These are phyloP conservation scores for Coemansia sp. DNA, from an alignment of 192 early-diverging fungal genomes.

Conservation along the genomic window DNA sequence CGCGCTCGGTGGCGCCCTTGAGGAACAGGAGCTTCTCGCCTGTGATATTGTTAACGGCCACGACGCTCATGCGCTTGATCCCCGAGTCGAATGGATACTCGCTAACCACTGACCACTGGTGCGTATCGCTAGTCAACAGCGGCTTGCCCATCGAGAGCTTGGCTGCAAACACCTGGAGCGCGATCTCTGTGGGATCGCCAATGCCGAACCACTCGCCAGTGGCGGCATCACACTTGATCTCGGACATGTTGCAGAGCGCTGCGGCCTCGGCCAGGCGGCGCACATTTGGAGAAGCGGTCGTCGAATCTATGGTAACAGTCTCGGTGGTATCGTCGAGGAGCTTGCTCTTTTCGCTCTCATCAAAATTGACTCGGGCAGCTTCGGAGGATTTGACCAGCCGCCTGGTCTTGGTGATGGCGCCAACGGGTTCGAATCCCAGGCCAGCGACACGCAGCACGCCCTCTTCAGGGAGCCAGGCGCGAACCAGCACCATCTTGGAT, in stretches of 20 bases:
- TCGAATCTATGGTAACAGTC: constrained; percentile 31
- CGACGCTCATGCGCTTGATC: constrained; percentile 90
- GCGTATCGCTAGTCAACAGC: constrained; percentile 47
- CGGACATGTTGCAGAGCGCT: constrained; percentile 84
- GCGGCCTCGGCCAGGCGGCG: constrained; percentile 58
- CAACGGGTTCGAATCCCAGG: constrained; percentile 61
- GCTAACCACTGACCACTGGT: constrained; percentile 56
- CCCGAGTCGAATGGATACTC: constrained; percentile 76
- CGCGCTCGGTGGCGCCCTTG: constrained; percentile 93
- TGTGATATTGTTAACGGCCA: constrained; percentile 53
- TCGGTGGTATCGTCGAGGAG: constrained; percentile 6
- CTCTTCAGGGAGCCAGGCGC: constrained; percentile 77
- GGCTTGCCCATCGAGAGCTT: constrained; percentile 79
- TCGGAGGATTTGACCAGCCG: constrained; percentile 9
- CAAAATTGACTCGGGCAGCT: constrained; percentile 32
- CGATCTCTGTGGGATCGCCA: constrained; percentile 94
- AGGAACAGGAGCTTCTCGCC: constrained; percentile 61
- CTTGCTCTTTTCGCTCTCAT: constrained; percentile 1
- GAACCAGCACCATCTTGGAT: constrained; percentile 90
- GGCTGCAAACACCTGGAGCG: constrained; percentile 81
- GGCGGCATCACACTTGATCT: constrained; percentile 60
- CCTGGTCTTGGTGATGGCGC: constrained; percentile 50
- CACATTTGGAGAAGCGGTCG: constrained; percentile 52
- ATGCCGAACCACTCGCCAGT: constrained; percentile 70
- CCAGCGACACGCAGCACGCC: constrained; percentile 71